These are phyloP conservation scores for Plantago coronopus DNA, from an alignment of 305 asterid species.

Conservation along the genomic window DNA sequence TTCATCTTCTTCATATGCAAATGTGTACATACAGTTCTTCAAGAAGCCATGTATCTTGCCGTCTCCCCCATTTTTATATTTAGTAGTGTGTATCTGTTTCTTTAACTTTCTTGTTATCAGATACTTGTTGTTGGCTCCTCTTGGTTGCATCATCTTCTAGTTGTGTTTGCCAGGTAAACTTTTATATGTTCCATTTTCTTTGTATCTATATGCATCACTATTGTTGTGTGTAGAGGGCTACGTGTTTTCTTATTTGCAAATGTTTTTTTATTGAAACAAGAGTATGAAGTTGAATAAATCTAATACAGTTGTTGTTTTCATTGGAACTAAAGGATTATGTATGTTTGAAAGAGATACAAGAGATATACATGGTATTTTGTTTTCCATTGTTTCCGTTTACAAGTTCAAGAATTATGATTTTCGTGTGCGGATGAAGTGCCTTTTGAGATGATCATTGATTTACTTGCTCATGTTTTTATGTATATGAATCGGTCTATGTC, in stretches of 20 bases:
- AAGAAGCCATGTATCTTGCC: not conserved
- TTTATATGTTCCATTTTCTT: not conserved
- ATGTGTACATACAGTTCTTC: too few relatives aligned
- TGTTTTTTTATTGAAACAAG: too few relatives aligned
- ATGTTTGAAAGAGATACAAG: not conserved
- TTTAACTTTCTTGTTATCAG: not conserved
- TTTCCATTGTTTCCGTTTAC: not conserved
- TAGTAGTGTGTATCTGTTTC: not conserved
- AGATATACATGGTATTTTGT: not conserved
- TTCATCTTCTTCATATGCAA: too few relatives aligned
- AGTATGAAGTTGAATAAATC: not conserved
- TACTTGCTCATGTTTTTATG: not conserved
- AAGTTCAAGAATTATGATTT: not conserved
- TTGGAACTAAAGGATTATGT: too few relatives aligned
- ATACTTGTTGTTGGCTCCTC: not conserved
- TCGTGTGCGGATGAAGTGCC: not conserved
- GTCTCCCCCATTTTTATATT: not conserved
- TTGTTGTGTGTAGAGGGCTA: not conserved
- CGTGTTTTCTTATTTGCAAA: not conserved
- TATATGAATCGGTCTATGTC: too few relatives aligned
- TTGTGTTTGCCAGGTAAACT: slow-evolving; percentile 1
- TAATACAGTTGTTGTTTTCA: too few relatives aligned
- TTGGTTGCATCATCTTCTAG: not conserved
- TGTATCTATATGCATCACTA: not conserved
- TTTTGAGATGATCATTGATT: not conserved